Base-by-base conservation (phyloP, 1,139 yeast species). In the Candida glucosophila region DNA sequence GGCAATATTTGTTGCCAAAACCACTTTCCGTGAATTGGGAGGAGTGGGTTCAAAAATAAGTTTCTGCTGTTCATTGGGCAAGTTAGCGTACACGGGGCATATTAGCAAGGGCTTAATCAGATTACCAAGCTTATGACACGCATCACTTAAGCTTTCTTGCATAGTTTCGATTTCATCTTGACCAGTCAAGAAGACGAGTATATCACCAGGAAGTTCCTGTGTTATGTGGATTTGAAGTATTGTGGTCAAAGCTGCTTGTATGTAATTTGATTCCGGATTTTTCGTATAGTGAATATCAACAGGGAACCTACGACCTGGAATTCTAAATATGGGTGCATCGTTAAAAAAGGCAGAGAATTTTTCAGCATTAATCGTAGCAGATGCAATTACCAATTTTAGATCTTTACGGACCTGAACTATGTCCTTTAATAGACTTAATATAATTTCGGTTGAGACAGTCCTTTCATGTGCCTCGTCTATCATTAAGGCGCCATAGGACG, bases 401-500 rank as follows among this genome's bases (percentile, higher is more conserved):
- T 82, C 92, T 0, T 75, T 69, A 24, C 96, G 58, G 20, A 65
- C 61, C 10, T 60, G 55, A 3, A 74, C 55, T 4, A 88, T 69
- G 32, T 80, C 90, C 42, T 86, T 86, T 17, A 90, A 55, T 19
- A 90, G 59, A 4, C 95, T 93, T 26, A 90, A 58, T 12, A 88
- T 48, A n/a, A 90, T 74, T 51, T 90, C 98, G 0, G 97, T 88
- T n/a, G 83, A 77, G 15, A 88, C 55, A 0, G 97, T 88, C 30
- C 98, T 67, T 49, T 90, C 98, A 47, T 90, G 98, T 0, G 98
- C 97, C 54, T 90, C 98, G 53, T 90, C 98, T 37, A 90, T 81
- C 80, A 90, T 85, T 29, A 90, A 58, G 1, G 82, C 93, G 2
- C 90, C 73, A 45, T 86, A 88, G 4, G 58, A 55, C 1, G 71